A percentile compares a stretch with the other conserved stretches of the same genome.
phyloP scores from a whole-genome alignment of 2,329 filamentous ascomycete species.

The Xylariaceae sp. region DNA sequence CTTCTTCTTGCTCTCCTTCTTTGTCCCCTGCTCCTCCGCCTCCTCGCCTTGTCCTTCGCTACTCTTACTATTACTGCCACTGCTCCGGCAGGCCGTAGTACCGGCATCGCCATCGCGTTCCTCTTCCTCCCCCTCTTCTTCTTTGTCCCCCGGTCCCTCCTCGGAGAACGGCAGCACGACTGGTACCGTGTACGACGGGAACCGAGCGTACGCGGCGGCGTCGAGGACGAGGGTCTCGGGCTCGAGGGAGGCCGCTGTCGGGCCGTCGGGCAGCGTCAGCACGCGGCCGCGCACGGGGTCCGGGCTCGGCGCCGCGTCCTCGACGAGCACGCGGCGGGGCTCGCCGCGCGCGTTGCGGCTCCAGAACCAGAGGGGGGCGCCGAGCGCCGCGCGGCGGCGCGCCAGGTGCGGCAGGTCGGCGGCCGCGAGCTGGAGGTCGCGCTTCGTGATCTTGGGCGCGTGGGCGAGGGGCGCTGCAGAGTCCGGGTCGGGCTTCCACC shows the following conservation, averaged over 20 bases:
- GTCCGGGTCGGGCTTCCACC: slow-evolving; percentile 30
- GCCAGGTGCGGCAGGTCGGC: slow-evolving; percentile 61
- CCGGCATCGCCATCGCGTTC: background rate
- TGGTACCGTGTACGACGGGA: too few species aligned
- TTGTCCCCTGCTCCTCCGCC: too few species aligned
- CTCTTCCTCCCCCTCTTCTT: background rate
- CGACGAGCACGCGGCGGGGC: slow-evolving; percentile 45
- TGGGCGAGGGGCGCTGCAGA: too few species aligned
- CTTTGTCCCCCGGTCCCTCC: background rate
- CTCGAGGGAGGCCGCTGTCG: too few species aligned
- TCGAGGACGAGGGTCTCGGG: too few species aligned
- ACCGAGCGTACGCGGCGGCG: too few species aligned
- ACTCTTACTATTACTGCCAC: too few species aligned
- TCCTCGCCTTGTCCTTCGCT: too few species aligned
- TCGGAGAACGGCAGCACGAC: background rate
- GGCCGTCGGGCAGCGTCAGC: too few species aligned
- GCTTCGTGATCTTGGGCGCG: slow-evolving; percentile 73
- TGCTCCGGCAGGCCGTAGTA: too few species aligned
- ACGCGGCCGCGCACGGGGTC: too few species aligned
- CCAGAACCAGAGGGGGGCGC: slow-evolving; percentile 66
- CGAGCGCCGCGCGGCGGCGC: slow-evolving; percentile 62
- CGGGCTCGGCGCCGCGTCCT: slow-evolving; percentile 22
- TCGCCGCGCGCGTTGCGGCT: slow-evolving; percentile 26
- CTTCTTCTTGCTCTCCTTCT: background rate
- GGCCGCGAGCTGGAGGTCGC: slow-evolving; percentile 58